These are phyloP conservation scores for Lagenidium sp. DNA, from an alignment of 352 stramenopile species.

Conservation along the genomic window DNA sequence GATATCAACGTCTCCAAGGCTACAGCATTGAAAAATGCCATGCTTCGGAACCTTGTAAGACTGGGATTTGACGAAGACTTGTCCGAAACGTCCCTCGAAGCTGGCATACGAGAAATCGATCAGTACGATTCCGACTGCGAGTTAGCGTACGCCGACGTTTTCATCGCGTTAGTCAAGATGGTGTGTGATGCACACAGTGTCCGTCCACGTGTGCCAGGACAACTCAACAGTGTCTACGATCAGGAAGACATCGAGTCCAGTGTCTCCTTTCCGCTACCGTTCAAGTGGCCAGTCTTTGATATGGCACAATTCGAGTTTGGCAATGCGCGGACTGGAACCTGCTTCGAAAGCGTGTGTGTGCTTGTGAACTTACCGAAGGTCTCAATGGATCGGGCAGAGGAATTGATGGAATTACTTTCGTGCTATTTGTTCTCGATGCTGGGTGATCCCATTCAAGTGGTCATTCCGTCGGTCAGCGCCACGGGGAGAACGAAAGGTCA, in stretches of 20 bases:
- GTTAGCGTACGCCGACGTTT: constrained; percentile 75
- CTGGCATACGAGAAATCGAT: constrained; percentile 48
- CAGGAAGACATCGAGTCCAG: background rate
- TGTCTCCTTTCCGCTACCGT: constrained; percentile 4
- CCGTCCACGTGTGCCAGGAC: too few relatives aligned
- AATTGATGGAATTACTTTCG: constrained; percentile 67
- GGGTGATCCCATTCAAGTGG: constrained; percentile 73
- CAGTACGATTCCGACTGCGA: constrained; percentile 67
- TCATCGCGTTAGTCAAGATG: constrained; percentile 65
- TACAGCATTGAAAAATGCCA: constrained; percentile 41
- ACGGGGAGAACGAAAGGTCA: constrained; percentile 65
- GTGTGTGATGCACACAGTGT: constrained; percentile 54
- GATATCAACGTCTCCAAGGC: constrained; percentile 61
- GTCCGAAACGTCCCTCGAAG: constrained; percentile 36
- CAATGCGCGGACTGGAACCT: constrained; percentile 62
- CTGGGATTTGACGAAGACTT: constrained; percentile 42
- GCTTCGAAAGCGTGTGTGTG: constrained; percentile 78
- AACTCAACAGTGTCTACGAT: background rate
- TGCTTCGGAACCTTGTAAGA: constrained; percentile 31
- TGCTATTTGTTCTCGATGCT: constrained; percentile 75
- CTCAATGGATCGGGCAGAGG: constrained; percentile 57
- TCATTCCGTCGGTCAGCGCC: constrained; percentile 54
- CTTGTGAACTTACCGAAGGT: constrained; percentile 77
- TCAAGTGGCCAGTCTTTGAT: constrained; percentile 85
- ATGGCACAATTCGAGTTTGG: constrained; percentile 87